phyloP scores from a whole-genome alignment of 2,329 filamentous ascomycete species.

The Magnaporthiopsis poae region DNA sequence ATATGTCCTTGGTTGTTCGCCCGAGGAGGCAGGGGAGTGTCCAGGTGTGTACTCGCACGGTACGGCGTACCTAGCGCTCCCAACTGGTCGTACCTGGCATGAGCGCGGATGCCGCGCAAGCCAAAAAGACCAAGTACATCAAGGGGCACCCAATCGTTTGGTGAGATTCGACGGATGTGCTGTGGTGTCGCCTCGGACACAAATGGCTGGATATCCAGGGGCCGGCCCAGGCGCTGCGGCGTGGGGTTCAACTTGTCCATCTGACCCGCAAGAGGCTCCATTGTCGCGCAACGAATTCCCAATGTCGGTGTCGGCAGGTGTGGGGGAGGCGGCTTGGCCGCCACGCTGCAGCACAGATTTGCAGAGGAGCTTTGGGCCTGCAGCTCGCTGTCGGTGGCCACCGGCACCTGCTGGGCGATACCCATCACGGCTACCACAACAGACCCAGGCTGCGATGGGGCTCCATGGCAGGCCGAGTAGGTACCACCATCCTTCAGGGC shows the following conservation, averaged over 20 bases:
- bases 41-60: too few relatives aligned
- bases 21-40: too few relatives aligned
- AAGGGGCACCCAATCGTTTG: too few relatives aligned
- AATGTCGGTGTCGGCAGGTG: background rate
- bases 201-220: too few relatives aligned
- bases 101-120: too few relatives aligned
- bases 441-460: too few relatives aligned
- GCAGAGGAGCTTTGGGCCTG: background rate
- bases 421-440: background rate
- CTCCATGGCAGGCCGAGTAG: too few relatives aligned
- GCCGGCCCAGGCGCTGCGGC: background rate
- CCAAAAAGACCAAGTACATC: too few relatives aligned
- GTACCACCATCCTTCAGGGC: too few relatives aligned
- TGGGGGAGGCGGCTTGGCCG: background rate
- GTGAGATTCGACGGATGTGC: background rate
- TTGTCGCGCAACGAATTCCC: background rate
- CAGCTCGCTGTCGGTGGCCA: background rate
- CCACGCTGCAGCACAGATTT: too few relatives aligned
- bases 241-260: background rate
- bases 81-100: background rate
- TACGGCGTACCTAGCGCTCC: too few relatives aligned
- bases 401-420: background rate
- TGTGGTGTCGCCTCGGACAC: background rate
- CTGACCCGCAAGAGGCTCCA: background rate
- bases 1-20: background rate